Evolutionary conservation across 805 yeast genomes (phyloP), one percentile per base, ranked within the genome.

Genomic region (Candida alai): DNA sequence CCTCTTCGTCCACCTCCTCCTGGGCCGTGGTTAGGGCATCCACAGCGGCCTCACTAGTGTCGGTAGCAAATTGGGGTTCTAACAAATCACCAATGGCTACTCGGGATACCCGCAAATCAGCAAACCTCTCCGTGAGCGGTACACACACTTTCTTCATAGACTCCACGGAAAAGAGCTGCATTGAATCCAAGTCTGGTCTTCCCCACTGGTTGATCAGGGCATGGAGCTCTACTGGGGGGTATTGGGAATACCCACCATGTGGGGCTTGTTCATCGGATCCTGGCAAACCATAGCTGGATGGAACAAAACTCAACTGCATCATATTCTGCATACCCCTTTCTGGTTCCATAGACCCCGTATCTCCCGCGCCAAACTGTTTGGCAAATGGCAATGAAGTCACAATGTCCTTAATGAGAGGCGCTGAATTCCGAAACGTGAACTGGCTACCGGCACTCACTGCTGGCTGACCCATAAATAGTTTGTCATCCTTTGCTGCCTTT

Each of bases 201-300:
- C 58, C 57, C n/a, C 39, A 35, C 11, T 60, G 59, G 35, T 52
- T 60, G 30, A 73, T 51, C 30, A 66, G 73, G 22, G 70, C 54
- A 78, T 80, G 76, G 29, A 78, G 56, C 45, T 77, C 83, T 5
- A 78, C 52, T 1, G 80, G 77, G 3, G 83, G 80, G 29, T 61
- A 63, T 25, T 58, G 47, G 32, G 55, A 47, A 35, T 55, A 32
- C 11, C 34, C 28, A 13, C 8, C 12, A 24, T 24, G 3, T 9
- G 10, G 10, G 13, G 13, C 24, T 3, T n/a, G 14, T 11, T 13
- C n/a, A 5, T 30, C 37, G 11, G 36, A 21, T 10, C 32, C 27
- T 10, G 39, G 34, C n/a, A 24, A 14, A 13, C 14, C 41, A 42
- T 23, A 48, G 36, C 40, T 47, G 40, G 46, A 58, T 55, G 24